Conservation (phyloP, 2,329 filamentous ascomycete genomes). For the Arthrobotrys sphaeroides region DNA sequence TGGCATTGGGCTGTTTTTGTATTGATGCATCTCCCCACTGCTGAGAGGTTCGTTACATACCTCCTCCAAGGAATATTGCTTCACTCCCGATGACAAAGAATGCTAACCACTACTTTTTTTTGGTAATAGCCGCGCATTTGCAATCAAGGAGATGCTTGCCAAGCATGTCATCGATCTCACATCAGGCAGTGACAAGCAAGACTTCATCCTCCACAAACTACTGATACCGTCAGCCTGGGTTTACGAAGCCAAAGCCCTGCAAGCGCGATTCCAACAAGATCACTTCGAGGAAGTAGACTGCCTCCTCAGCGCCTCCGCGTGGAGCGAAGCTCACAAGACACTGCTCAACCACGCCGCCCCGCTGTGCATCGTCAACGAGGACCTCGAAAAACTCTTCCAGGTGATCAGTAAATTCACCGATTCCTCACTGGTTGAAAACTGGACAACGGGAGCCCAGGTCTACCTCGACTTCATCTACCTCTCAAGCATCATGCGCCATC, state of each 20-base stretch:
- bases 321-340: constrained; percentile 82
- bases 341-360: constrained; percentile 84
- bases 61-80: background rate
- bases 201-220: constrained; percentile 73
- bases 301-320: constrained; percentile 79
- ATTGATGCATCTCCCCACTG: constrained; percentile 76
- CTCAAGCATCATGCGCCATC: constrained; percentile 60
- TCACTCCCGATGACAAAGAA: background rate
- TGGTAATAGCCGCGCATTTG: constrained; percentile 68
- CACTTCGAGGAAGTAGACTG: constrained; percentile 77
- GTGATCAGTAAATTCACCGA: constrained; percentile 77
- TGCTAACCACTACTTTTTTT: background rate
- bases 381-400: constrained; percentile 75
- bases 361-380: constrained; percentile 79
- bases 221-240: constrained; percentile 81
- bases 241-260: constrained; percentile 79
- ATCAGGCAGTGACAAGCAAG: constrained; percentile 65
- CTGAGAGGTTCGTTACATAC: constrained; percentile 58
- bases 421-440: constrained; percentile 72
- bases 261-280: constrained; percentile 78
- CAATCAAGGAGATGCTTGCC: constrained; percentile 77
- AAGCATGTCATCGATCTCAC: constrained; percentile 76
- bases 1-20: constrained; percentile 80
- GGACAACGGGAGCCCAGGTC: constrained; percentile 81
- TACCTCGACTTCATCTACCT: constrained; percentile 73